These are phyloP conservation scores for Linum lewisii DNA, from an alignment of 345 rosid species.

Conservation along the genomic window DNA sequence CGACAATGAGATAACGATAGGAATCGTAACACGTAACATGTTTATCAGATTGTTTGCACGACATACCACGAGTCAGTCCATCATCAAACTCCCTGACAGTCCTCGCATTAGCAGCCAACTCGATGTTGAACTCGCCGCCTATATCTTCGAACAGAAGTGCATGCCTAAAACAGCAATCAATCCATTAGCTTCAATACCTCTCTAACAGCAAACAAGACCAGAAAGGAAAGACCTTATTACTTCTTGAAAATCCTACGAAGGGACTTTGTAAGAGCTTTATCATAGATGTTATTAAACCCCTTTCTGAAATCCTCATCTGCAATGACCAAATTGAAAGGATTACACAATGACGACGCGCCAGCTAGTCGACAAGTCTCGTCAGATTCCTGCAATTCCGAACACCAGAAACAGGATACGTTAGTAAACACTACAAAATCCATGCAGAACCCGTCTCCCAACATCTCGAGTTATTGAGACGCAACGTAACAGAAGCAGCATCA, in stretches of 20 bases:
- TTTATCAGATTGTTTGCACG: background rate
- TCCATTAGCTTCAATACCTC: slow-evolving; percentile 3
- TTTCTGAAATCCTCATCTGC: slow-evolving; percentile 88
- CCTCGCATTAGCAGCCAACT: slow-evolving; percentile 59
- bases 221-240: slow-evolving; percentile 27
- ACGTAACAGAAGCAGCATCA: background rate
- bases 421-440: background rate
- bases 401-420: background rate
- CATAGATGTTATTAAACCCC: slow-evolving; percentile 84
- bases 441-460: no score
- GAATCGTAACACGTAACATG: background rate
- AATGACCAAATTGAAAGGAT: slow-evolving; percentile 85
- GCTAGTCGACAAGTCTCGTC: slow-evolving; percentile 42
- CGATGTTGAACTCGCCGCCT: slow-evolving; percentile 68
- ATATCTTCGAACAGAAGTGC: slow-evolving; percentile 79
- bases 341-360: slow-evolving; percentile 84
- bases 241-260: slow-evolving; percentile 56
- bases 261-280: slow-evolving; percentile 62
- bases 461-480: no score
- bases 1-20: slow-evolving; percentile 4
- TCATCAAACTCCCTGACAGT: slow-evolving; percentile 81
- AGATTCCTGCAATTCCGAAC: slow-evolving; percentile 45
- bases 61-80: slow-evolving; percentile 67
- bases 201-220: slow-evolving; percentile 6
- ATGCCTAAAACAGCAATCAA: slow-evolving; percentile 41